Conservation (phyloP, 2,329 filamentous ascomycete species). For the Alternaria consortialis region DNA sequence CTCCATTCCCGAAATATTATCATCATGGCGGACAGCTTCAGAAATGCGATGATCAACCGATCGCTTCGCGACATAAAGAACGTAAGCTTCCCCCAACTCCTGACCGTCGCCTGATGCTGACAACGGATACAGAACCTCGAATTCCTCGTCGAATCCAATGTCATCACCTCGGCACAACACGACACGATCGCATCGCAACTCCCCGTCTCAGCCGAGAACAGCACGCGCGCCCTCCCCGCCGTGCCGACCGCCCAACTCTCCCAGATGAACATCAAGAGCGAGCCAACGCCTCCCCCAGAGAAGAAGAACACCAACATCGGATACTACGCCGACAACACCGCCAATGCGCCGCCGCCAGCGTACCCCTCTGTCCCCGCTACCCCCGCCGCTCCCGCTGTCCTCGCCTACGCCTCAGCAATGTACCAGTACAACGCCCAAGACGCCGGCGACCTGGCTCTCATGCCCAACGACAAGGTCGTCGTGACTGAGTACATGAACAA, state of each 20-base stretch:
- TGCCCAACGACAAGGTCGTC: conserved; percentile 80
- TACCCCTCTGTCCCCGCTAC: conserved; percentile 59
- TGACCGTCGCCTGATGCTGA: not conserved
- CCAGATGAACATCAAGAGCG: conserved; percentile 42
- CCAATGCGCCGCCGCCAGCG: conserved; percentile 55
- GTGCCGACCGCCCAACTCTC: conserved; percentile 46
- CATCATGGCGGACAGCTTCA: conserved; percentile 56
- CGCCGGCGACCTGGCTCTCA: conserved; percentile 80
- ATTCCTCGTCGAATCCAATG: conserved; percentile 81
- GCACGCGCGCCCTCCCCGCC: conserved; percentile 55
- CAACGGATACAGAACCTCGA: conserved; percentile 82
- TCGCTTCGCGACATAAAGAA: conserved; percentile 88
- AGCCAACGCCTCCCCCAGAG: conserved; percentile 43
- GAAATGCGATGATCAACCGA: conserved; percentile 75
- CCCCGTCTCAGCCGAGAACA: conserved; percentile 74
- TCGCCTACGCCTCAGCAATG: conserved; percentile 79
- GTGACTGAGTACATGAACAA: conserved; percentile 94
- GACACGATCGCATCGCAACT: conserved; percentile 78
- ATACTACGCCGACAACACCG: conserved; percentile 52
- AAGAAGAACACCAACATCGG: conserved; percentile 52
- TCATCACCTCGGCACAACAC: conserved; percentile 79
- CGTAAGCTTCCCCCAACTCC: conserved; percentile 58
- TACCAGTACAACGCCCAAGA: conserved; percentile 86
- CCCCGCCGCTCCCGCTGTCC: conserved; percentile 61
- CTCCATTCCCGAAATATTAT: not conserved